These are phyloP conservation scores for Buddleja alternifolia DNA, from an alignment of 257 asterid genomes.

Conservation along the genomic window DNA sequence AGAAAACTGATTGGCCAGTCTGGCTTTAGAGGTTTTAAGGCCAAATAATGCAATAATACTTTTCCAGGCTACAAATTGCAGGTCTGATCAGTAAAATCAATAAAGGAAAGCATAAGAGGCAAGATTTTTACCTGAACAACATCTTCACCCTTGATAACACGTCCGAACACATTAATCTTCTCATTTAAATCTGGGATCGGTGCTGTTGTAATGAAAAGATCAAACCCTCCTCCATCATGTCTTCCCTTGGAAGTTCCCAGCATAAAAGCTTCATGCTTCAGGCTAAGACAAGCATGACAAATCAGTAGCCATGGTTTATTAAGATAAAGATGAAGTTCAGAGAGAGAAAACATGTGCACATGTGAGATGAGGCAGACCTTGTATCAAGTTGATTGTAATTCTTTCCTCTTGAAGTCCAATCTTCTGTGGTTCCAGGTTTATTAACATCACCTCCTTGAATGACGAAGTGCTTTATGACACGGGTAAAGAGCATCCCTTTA, in stretches of 20 bases:
- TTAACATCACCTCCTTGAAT: conserved; percentile 87
- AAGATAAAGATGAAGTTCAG: not conserved
- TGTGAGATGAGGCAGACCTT: conserved; percentile 55
- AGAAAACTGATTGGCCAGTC: too few relatives aligned
- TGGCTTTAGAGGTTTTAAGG: not conserved
- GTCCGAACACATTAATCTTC: conserved; percentile 87
- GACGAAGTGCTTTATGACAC: conserved; percentile 87
- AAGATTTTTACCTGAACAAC: conserved; percentile 76
- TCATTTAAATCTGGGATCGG: conserved; percentile 90
- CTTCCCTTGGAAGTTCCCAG: conserved; percentile 87
- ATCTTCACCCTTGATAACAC: conserved; percentile 91
- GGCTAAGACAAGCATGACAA: conserved; percentile 35
- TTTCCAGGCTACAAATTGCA: not conserved
- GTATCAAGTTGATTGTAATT: conserved; percentile 86
- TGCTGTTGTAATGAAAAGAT: conserved; percentile 85
- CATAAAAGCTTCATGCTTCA: conserved; percentile 99
- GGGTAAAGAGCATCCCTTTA: conserved; percentile 84
- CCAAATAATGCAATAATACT: not conserved
- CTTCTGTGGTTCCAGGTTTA: conserved; percentile 66
- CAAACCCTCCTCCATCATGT: conserved; percentile 65
- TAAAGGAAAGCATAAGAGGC: not conserved
- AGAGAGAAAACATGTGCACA: conserved; percentile 27
- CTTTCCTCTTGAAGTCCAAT: conserved; percentile 93
- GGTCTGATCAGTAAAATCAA: not conserved
- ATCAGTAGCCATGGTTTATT: conserved; percentile 5